These are phyloP conservation scores for Naganishia vishniacii DNA, from an alignment of 768 basidiomycete genomes.

Conservation along the genomic window DNA sequence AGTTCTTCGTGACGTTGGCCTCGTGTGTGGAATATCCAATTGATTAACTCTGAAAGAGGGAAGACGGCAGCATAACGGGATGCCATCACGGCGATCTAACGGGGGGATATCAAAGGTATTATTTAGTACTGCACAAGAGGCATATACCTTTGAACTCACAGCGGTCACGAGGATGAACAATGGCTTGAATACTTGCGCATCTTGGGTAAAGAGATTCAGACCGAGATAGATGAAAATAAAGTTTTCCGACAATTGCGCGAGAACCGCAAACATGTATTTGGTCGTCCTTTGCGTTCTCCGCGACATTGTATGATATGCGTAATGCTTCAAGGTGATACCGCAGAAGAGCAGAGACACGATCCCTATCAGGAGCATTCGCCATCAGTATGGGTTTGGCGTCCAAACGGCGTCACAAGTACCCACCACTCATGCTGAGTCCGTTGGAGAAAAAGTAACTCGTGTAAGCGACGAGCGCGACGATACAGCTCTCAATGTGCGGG, in stretches of 20 bases:
- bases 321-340: conserved; percentile 97
- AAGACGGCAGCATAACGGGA: conserved; percentile 94
- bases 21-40: conserved; percentile 78
- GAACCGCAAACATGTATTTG: conserved; percentile 90
- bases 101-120: too few species aligned
- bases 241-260: conserved; percentile 92
- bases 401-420: conserved; percentile 26
- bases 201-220: conserved; percentile 90
- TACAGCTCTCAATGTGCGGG: conserved; percentile 93
- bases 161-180: conserved; percentile 88
- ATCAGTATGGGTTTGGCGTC: conserved; percentile 32
- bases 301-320: conserved; percentile 99
- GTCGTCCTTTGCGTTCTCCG: conserved; percentile 84
- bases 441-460: conserved; percentile 99
- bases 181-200: conserved; percentile 84
- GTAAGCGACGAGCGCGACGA: conserved; percentile 89
- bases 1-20: conserved; percentile 84
- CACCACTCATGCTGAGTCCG: conserved; percentile 69
- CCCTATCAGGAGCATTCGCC: conserved; percentile 50
- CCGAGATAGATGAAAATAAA: conserved; percentile 99
- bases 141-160: conserved; percentile 43
- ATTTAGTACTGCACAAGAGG: not conserved
- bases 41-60: conserved; percentile 89
- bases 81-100: conserved; percentile 72
- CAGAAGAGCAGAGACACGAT: conserved; percentile 97